phyloP scores from a whole-genome alignment of 2,329 filamentous ascomycete genomes.

The Fusarium coicis region DNA sequence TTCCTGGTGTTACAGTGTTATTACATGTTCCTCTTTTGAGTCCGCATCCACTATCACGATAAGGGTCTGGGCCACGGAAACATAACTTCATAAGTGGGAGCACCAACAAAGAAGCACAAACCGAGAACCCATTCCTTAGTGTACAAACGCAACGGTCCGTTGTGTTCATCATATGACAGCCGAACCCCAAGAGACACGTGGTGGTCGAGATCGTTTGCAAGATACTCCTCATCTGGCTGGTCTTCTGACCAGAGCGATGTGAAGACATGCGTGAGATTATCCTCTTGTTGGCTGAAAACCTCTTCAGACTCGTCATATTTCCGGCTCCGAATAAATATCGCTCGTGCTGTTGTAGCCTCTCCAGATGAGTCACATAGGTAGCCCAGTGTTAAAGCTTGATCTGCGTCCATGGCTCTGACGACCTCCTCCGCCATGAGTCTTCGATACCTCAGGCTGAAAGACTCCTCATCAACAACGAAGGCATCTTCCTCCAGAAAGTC shows the following conservation, averaged over 20 bases:
- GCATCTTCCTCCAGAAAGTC: constrained; percentile 24
- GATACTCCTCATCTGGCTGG: constrained; percentile 16
- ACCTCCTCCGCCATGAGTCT: constrained; percentile 34
- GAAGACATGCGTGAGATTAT: constrained; percentile 7
- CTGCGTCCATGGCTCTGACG: constrained; percentile 27
- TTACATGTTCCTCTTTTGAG: rapidly evolving
- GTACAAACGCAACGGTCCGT: constrained; percentile 21
- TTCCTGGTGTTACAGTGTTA: not conserved
- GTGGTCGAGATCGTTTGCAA: constrained; percentile 34
- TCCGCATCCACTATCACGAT: rapidly evolving
- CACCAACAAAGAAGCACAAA: constrained; percentile 38
- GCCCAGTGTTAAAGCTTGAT: constrained; percentile 26
- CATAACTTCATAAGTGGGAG: constrained; percentile 16
- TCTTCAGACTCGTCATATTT: not conserved
- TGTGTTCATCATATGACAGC: rapidly evolving
- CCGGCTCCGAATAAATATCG: constrained; percentile 18
- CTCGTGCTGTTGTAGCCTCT: constrained; percentile 1
- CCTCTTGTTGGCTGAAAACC: not conserved
- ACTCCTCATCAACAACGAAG: not conserved
- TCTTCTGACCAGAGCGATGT: constrained; percentile 33
- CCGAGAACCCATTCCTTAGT: constrained; percentile 37
- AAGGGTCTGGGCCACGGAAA: constrained; percentile 40
- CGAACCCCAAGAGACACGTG: constrained; percentile 39
- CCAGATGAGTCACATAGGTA: constrained; percentile 15
- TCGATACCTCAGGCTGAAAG: constrained; percentile 30